These are phyloP conservation scores for Metroxylon sagu DNA, from an alignment of 176 grass and related monocot genomes.

Conservation along the genomic window DNA sequence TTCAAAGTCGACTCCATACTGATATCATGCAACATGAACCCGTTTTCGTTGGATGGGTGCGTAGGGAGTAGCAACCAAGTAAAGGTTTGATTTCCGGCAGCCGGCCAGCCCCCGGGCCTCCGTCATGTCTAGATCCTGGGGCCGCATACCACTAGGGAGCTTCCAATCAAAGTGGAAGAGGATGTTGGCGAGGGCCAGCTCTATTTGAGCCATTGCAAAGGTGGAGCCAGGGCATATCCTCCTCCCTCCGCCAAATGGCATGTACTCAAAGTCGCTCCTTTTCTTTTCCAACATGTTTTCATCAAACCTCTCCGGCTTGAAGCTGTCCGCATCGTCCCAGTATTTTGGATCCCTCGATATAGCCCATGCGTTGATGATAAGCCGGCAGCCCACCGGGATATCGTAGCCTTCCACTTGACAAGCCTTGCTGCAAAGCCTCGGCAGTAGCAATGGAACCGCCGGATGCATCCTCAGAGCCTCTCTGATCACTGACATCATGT, in stretches of 20 bases:
- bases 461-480: constrained; percentile 3
- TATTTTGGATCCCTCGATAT: neutral
- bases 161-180: constrained; percentile 35
- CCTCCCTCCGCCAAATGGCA: constrained; percentile 27
- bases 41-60: too few species aligned
- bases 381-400: neutral
- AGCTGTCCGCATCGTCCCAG: constrained; percentile 5
- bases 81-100: too few species aligned
- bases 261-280: neutral
- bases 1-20: too few species aligned
- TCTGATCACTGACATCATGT: constrained; percentile 2
- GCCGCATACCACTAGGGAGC: neutral
- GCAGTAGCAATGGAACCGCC: neutral
- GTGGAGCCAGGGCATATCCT: constrained; percentile 23
- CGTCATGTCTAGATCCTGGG: constrained; percentile 13
- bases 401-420: neutral
- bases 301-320: constrained; percentile 4
- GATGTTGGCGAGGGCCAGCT: constrained; percentile 22
- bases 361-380: constrained; percentile 1
- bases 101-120: constrained; percentile 16
- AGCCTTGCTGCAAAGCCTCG: neutral
- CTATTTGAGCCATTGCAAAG: constrained; percentile 10
- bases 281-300: neutral
- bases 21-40: too few species aligned
- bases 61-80: too few species aligned